Conservation (phyloP, 2,329 filamentous ascomycete genomes). For the Corniculantispora saksenae region DNA sequence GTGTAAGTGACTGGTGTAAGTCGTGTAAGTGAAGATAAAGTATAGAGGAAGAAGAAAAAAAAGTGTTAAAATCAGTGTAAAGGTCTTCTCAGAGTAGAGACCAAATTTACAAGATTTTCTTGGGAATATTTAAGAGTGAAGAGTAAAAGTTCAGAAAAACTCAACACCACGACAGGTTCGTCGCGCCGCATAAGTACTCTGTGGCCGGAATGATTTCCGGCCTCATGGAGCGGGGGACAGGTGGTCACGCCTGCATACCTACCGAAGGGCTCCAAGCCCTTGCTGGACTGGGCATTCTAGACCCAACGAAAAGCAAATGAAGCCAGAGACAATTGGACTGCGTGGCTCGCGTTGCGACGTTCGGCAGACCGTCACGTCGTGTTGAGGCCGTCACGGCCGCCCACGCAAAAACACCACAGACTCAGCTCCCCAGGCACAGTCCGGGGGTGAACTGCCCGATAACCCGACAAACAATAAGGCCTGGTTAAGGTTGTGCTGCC, state of each 20-base stretch:
- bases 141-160: slow-evolving; percentile 16
- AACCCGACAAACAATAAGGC: background rate
- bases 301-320: slow-evolving; percentile 13
- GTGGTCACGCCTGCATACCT: slow-evolving; percentile 11
- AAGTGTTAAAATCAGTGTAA: background rate
- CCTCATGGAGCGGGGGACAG: slow-evolving; percentile 35
- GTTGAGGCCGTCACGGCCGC: slow-evolving; percentile 15
- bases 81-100: background rate
- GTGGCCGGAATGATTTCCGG: slow-evolving; percentile 53
- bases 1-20: slow-evolving; percentile 17
- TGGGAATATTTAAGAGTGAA: slow-evolving; percentile 19
- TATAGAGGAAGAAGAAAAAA: background rate
- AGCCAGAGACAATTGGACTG: background rate
- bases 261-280: slow-evolving; percentile 15
- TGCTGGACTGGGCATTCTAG: slow-evolving; percentile 10
- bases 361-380: slow-evolving; percentile 3
- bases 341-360: background rate
- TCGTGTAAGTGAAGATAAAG: slow-evolving; percentile 17
- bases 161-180: slow-evolving; percentile 25
- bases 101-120: slow-evolving; percentile 6
- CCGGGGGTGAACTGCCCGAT: background rate
- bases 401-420: background rate
- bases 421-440: background rate
- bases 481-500: too few species aligned
- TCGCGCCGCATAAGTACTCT: slow-evolving; percentile 46